phyloP scores from a whole-genome alignment of 2,329 filamentous ascomycete genomes.

The Aureobasidium zeae region DNA sequence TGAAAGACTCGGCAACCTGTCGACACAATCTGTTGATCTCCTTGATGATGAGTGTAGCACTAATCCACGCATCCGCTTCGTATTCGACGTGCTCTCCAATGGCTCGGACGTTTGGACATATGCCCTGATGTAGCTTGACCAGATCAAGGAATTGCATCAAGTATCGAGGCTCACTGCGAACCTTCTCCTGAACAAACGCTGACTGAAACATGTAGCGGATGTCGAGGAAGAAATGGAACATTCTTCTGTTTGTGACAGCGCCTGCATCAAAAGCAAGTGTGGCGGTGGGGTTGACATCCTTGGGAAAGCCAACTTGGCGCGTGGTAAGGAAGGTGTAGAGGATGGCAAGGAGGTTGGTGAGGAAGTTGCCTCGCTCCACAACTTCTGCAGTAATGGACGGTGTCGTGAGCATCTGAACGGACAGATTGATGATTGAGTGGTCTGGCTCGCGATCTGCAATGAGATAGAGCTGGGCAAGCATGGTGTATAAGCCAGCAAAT shows the following conservation, averaged over 20 bases:
- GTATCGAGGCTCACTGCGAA: conserved; percentile 77
- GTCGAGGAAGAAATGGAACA: conserved; percentile 97
- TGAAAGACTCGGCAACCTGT: conserved; percentile 78
- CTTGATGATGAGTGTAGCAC: conserved; percentile 82
- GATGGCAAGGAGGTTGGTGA: conserved; percentile 91
- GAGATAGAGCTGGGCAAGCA: conserved; percentile 84
- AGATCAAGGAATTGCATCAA: conserved; percentile 90
- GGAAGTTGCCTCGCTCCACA: conserved; percentile 87
- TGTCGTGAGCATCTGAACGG: conserved; percentile 90
- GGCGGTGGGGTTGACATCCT: conserved; percentile 75
- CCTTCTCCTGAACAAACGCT: conserved; percentile 73
- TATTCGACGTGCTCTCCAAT: conserved; percentile 96
- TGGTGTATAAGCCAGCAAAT: conserved; percentile 93
- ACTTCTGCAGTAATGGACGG: conserved; percentile 95
- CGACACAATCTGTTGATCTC: conserved; percentile 91
- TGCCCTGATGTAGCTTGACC: conserved; percentile 92
- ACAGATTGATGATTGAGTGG: conserved; percentile 96
- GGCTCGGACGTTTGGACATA: conserved; percentile 86
- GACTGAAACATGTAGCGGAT: conserved; percentile 85
- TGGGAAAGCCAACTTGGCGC: conserved; percentile 87
- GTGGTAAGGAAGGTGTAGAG: conserved; percentile 96
- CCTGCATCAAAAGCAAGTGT: conserved; percentile 89
- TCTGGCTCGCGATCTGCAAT: conserved; percentile 95
- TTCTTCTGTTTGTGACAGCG: conserved; percentile 84
- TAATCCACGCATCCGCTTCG: conserved; percentile 97